A percentile compares a stretch with the other conserved stretches of the same genome.
These are phyloP conservation scores for Lachancea kluyveri DNA, from an alignment of 805 yeast species.

Conservation along the genomic window DNA sequence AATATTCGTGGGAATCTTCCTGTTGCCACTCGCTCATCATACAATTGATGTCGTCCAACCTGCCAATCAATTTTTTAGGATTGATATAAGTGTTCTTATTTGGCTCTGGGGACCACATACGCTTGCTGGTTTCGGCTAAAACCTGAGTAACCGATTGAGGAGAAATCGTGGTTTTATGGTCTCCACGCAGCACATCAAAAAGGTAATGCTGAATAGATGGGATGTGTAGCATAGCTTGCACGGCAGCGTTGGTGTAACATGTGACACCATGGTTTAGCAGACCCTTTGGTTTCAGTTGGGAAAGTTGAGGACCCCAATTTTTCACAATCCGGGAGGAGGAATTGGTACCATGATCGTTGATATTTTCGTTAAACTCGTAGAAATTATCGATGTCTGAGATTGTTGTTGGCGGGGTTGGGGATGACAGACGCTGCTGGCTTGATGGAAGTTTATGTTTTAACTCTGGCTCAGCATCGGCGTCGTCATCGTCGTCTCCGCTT, in stretches of 20 bases:
- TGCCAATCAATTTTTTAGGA: constrained; percentile 66
- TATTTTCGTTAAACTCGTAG: constrained; percentile 51
- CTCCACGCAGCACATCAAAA: constrained; percentile 52
- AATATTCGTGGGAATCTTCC: constrained; percentile 96
- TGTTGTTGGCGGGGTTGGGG: constrained; percentile 10
- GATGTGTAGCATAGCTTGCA: constrained; percentile 83
- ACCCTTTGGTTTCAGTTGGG: constrained; percentile 51
- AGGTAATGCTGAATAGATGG: constrained; percentile 88
- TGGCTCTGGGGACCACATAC: constrained; percentile 61
- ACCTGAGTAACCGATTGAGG: constrained; percentile 57
- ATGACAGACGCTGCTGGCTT: constrained; percentile 9
- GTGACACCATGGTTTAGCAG: constrained; percentile 89
- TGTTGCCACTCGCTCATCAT: constrained; percentile 98
- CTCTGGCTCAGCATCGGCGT: constrained; percentile 30
- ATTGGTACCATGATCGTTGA: constrained; percentile 60
- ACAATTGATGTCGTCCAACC: constrained; percentile 80
- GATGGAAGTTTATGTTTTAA: constrained; percentile 23
- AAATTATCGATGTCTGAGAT: constrained; percentile 51
- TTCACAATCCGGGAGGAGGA: constrained; percentile 54
- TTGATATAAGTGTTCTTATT: constrained; percentile 47
- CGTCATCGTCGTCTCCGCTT: constrained; percentile 26
- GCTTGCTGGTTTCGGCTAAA: constrained; percentile 60
- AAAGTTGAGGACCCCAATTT: constrained; percentile 57
- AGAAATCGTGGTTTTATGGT: constrained; percentile 40
- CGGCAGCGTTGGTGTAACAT: constrained; percentile 93